Evolutionary conservation across 2,329 filamentous ascomycete genomes (phyloP), one percentile per base, ranked within the genome.

Genomic region (Penicillium sp.): DNA sequence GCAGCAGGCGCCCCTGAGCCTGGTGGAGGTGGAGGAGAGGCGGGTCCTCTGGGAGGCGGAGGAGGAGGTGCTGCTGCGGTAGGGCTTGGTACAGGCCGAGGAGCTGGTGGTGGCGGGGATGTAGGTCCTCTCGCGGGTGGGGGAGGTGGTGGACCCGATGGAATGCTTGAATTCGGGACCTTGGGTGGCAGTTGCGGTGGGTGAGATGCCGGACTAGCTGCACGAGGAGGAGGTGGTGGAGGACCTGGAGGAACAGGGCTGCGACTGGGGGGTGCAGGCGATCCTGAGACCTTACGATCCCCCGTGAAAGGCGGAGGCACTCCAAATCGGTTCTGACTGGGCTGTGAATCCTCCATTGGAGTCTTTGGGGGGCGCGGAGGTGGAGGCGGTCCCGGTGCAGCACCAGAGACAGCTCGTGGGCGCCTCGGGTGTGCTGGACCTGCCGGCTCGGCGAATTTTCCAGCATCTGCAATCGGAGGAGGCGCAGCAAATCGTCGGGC

Each of bases 401-500:
- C 68, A 31, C 72, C 73, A 9, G 79, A 81, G 14, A 73, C 68
- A 55, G 81, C 80, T 59, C 79, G 69, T 52, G 74, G 69, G 64
- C 79, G 71, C 65, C 76, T 62, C 70, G 81, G 67, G 49, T 72
- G 73, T 18, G 76, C 60, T 51, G 73, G 77, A 22, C 70, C 71
- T 50, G 77, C 75, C 27, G 76, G 71, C 55, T 86, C 79, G 3
- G 88, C 90, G 67, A 84, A 94, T 72, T 90, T 95, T 33, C 94
- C 94, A 51, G 94, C 94, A 70, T 96, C 92, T 49, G 90, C 84
- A 53, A 97, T 74, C 2, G 92, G 89, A 30, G 94, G 94, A 41
- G 94, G 94, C 8, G 90, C 92, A 58, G 85, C 82, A 75, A 95
- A 97, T 62, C 80, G 81, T 11, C 59, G 59, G 11, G 42, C 53